Conservation (phyloP, 2,329 filamentous ascomycete species). For the Davidsoniella eucalypti region DNA sequence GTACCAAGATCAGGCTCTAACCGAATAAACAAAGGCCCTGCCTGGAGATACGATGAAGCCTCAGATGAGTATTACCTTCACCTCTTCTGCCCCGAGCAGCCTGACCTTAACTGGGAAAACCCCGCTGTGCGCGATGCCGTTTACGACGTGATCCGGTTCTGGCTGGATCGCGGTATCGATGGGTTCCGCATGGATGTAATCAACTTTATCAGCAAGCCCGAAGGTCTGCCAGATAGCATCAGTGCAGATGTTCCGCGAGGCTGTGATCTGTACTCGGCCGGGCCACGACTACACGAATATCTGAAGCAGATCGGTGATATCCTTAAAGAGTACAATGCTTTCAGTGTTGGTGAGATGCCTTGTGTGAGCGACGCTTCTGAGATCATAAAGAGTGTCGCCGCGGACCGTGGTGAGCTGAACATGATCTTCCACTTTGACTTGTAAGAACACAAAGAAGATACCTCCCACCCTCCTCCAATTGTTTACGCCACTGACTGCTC, state of each 20-base stretch:
- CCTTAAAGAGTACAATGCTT: slow-evolving; percentile 30
- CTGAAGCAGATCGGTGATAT: slow-evolving; percentile 29
- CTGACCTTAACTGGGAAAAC: slow-evolving; percentile 67
- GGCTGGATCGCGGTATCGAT: slow-evolving; percentile 51
- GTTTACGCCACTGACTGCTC: slow-evolving; percentile 16
- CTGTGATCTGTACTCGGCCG: slow-evolving; percentile 35
- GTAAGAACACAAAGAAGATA: background rate
- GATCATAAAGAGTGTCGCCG: slow-evolving; percentile 33
- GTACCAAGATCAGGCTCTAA: background rate
- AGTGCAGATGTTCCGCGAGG: slow-evolving; percentile 18
- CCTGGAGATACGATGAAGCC: slow-evolving; percentile 33
- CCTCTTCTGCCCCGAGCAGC: slow-evolving; percentile 54
- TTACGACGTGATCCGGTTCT: slow-evolving; percentile 55
- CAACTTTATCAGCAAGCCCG: slow-evolving; percentile 49
- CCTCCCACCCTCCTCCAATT: slow-evolving; percentile 18
- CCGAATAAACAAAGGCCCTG: slow-evolving; percentile 21
- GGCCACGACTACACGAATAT: slow-evolving; percentile 30
- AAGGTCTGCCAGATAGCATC: slow-evolving; percentile 32
- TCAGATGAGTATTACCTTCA: slow-evolving; percentile 43
- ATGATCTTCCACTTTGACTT: slow-evolving; percentile 63
- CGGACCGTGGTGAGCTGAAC: slow-evolving; percentile 41
- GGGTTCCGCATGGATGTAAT: slow-evolving; percentile 54
- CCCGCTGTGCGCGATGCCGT: slow-evolving; percentile 46
- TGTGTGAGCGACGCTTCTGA: slow-evolving; percentile 26
- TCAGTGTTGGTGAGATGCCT: slow-evolving; percentile 36